These are phyloP conservation scores for Santalum album DNA, from an alignment of 164 flowering plant species.

Conservation along the genomic window DNA sequence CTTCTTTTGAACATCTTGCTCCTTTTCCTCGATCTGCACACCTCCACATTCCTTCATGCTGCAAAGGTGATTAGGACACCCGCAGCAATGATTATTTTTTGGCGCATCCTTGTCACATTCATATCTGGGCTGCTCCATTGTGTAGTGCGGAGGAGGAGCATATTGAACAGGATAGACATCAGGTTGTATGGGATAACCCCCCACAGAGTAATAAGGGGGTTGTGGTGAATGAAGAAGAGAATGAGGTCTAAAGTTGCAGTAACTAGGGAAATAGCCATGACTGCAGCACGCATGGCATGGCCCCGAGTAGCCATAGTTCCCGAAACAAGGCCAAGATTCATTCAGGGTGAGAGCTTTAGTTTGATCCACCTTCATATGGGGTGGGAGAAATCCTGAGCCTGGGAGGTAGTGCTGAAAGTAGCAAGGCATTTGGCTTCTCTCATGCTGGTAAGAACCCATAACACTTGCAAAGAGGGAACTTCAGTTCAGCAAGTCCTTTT, in stretches of 20 bases:
- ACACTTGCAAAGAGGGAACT: too few species aligned
- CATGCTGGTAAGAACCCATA: too few species aligned
- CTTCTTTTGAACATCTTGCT: slow-evolving; percentile 22
- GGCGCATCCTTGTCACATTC: slow-evolving; percentile 31
- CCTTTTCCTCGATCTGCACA: slow-evolving; percentile 44
- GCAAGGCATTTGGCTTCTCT: too few species aligned
- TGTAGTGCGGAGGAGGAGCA: slow-evolving; percentile 29
- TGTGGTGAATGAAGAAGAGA: slow-evolving; percentile 21
- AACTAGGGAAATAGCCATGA: slow-evolving; percentile 21
- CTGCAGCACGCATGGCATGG: slow-evolving; percentile 34
- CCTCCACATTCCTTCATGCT: slow-evolving; percentile 14
- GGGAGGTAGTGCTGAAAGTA: slow-evolving; percentile 16
- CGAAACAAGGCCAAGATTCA: slow-evolving; percentile 21
- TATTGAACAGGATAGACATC: slow-evolving; percentile 20
- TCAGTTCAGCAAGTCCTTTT: too few species aligned
- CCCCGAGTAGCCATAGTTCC: slow-evolving; percentile 19
- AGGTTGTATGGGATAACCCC: slow-evolving; percentile 22
- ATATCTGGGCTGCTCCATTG: slow-evolving; percentile 30
- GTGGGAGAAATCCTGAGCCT: slow-evolving; percentile 11
- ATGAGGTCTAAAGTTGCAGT: slow-evolving; percentile 24
- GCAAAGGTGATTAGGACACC: slow-evolving; percentile 35
- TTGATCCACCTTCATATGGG: slow-evolving; percentile 19
- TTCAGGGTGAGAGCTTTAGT: slow-evolving; percentile 3
- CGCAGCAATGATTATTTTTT: slow-evolving; percentile 32
- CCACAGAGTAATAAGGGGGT: slow-evolving; percentile 12